Evolutionary conservation across 23 red algal genomes (phyloP).

Genomic region (Gracilaria vermiculophylla): DNA sequence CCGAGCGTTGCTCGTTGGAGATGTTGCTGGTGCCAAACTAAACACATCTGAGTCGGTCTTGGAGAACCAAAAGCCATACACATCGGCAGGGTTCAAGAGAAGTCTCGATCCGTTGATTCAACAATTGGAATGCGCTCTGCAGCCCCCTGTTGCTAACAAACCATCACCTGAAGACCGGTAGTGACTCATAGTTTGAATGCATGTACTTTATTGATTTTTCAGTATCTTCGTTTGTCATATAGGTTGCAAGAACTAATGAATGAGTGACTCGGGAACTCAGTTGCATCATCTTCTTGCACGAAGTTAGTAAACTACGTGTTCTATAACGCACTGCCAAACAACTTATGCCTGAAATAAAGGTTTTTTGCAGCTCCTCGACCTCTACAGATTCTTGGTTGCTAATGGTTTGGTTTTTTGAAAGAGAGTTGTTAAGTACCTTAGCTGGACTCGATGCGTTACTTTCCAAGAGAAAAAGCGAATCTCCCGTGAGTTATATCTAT

Average conservation of each 20-base stretch:
- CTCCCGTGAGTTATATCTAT: no score
- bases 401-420: no score
- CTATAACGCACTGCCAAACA: not conserved
- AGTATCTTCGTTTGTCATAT: not conserved
- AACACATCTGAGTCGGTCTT: not conserved
- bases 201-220: not conserved
- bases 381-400: no score
- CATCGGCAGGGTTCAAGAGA: constrained; percentile 44
- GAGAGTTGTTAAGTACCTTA: no score
- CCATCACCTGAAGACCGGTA: not conserved
- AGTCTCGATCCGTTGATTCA: constrained; percentile 10
- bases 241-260: not conserved
- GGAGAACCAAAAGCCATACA: constrained; percentile 29
- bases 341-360: not conserved
- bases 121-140: constrained; percentile 9
- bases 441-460: no score
- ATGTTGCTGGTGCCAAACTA: not conserved
- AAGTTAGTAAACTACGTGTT: not conserved
- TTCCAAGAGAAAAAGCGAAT: no score
- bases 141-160: not conserved
- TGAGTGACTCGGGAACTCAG: no score
- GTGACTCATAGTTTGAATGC: not conserved
- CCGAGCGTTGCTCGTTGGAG: not conserved
- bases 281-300: not conserved
- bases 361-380: not conserved